Percentiles rank a stretch among this genome's conserved stretches.
Evolutionary conservation across 495 filamentous ascomycete species (phyloP).

Genomic region (Terfezia claveryi): DNA sequence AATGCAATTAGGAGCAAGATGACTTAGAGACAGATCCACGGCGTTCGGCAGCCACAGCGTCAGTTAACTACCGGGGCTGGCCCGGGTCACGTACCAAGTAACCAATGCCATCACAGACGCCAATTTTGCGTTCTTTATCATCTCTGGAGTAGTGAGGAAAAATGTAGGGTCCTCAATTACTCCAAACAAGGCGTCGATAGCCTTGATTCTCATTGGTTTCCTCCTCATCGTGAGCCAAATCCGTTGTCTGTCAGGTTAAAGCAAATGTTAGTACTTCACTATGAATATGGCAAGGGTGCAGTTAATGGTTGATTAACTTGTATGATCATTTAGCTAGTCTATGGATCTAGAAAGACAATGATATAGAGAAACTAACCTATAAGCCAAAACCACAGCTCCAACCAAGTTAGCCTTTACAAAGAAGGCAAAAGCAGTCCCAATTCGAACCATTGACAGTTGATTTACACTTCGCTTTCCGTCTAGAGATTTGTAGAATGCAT

Average conservation of each 20-base stretch:
- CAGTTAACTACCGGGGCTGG: not conserved
- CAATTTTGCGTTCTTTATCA: slow-evolving; percentile 21
- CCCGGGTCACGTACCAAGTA: slow-evolving; percentile 16
- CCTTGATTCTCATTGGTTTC: slow-evolving; percentile 19
- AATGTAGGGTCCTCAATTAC: slow-evolving; percentile 22
- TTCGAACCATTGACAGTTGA: slow-evolving; percentile 21
- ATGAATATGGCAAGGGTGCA: not conserved
- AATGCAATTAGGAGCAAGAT: not conserved
- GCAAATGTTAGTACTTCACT: not conserved
- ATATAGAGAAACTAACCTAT: slow-evolving; percentile 7
- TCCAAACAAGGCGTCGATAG: slow-evolving; percentile 22
- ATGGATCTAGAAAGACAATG: not conserved
- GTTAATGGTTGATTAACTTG: not conserved
- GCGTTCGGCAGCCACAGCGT: not conserved
- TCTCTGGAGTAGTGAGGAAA: slow-evolving; percentile 18
- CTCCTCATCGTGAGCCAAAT: slow-evolving; percentile 23
- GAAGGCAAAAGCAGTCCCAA: slow-evolving; percentile 23
- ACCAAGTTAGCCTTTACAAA: slow-evolving; percentile 23
- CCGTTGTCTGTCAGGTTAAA: slow-evolving; percentile 16
- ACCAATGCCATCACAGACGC: slow-evolving; percentile 22
- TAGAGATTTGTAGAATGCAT: slow-evolving; percentile 20
- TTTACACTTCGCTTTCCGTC: slow-evolving; percentile 12
- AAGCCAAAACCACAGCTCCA: slow-evolving; percentile 20
- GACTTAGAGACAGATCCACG: not conserved
- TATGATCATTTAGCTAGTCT: slow-evolving; percentile 1